Conservation (phyloP, 2,329 filamentous ascomycete species). For the Lachnellula cervina region DNA sequence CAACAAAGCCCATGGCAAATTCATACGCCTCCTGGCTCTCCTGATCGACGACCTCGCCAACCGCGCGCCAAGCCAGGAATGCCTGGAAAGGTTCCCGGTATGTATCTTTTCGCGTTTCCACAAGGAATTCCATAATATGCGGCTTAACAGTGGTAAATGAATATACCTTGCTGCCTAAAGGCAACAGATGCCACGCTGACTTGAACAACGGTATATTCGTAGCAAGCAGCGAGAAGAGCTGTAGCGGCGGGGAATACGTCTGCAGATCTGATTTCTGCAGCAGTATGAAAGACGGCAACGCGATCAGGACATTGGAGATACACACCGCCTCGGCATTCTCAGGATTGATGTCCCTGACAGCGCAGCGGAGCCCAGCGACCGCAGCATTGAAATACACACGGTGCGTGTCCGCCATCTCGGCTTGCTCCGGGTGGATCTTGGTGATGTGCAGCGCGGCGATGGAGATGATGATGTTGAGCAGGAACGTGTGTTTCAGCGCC, state of each 20-base stretch:
- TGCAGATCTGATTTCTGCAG: conserved; percentile 4
- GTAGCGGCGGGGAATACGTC: conserved; percentile 10
- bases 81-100: neutral
- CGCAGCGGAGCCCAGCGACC: conserved; percentile 5
- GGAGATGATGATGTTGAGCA: conserved; percentile 6
- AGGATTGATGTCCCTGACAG: conserved; percentile 3
- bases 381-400: conserved; percentile 10
- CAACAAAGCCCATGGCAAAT: conserved; percentile 7
- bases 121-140: neutral
- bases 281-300: conserved; percentile 1
- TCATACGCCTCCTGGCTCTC: conserved; percentile 10
- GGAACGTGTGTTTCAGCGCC: conserved; percentile 2
- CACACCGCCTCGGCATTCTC: conserved; percentile 6
- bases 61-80: neutral
- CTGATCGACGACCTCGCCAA: conserved; percentile 1
- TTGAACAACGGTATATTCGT: conserved; percentile 4
- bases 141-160: neutral
- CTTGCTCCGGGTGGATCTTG: conserved; percentile 2
- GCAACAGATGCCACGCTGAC: conserved; percentile 1
- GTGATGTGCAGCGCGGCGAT: conserved; percentile 8
- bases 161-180: neutral
- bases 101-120: neutral
- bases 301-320: conserved; percentile 5
- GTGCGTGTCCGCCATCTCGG: conserved; percentile 5
- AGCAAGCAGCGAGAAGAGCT: conserved; percentile 6